Conservation (phyloP, 2,329 filamentous ascomycete genomes). For the Xylaria sp. region DNA sequence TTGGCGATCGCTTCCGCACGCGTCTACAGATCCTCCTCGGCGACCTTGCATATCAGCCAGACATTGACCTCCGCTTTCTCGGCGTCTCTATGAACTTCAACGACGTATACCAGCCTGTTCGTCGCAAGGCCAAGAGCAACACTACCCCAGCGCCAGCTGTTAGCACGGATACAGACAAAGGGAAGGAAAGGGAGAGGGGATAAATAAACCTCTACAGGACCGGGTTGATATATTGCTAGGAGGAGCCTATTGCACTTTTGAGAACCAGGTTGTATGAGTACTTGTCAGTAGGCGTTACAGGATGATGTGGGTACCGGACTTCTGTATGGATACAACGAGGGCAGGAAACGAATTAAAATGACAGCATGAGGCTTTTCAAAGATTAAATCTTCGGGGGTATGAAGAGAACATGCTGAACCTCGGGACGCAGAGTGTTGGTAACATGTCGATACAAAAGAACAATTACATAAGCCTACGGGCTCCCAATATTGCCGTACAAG, state of each 20-base stretch:
- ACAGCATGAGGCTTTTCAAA: not conserved
- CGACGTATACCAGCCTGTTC: slow-evolving; percentile 87
- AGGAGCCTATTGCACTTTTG: not conserved
- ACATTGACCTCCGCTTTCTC: slow-evolving; percentile 94
- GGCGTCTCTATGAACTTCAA: slow-evolving; percentile 99
- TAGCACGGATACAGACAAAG: slow-evolving; percentile 35
- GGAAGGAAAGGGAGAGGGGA: slow-evolving; percentile 30
- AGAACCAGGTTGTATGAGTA: slow-evolving; percentile 18
- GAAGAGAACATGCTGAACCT: not conserved
- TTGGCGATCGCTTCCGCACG: slow-evolving; percentile 80
- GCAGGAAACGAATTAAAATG: slow-evolving; percentile 19
- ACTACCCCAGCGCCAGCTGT: slow-evolving; percentile 29
- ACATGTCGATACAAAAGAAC: not conserved
- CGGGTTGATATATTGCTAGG: slow-evolving; percentile 1
- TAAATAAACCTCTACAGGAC: not conserved
- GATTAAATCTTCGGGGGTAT: not conserved
- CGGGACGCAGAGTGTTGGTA: not conserved
- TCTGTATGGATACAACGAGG: slow-evolving; percentile 16
- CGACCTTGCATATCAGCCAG: slow-evolving; percentile 91
- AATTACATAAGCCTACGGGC: not conserved
- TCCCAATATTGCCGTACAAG: no score
- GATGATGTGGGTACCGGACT: slow-evolving; percentile 6
- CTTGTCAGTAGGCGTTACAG: slow-evolving; percentile 21
- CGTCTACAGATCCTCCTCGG: slow-evolving; percentile 85
- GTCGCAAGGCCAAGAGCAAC: slow-evolving; percentile 66